These are phyloP conservation scores for Quercus variabilis DNA, from an alignment of 306 rosid species.

Conservation along the genomic window DNA sequence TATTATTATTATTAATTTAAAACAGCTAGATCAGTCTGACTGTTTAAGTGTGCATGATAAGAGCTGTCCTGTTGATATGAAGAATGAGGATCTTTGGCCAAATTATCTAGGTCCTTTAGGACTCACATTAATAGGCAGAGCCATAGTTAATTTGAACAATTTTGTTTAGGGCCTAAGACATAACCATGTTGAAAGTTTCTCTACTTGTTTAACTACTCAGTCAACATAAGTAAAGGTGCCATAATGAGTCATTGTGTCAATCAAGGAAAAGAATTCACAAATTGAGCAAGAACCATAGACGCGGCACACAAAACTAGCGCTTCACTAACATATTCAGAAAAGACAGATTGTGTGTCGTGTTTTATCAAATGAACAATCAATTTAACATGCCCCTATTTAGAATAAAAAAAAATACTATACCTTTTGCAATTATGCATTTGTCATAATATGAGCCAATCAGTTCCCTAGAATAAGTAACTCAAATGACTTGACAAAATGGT, in stretches of 20 bases:
- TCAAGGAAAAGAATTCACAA: no score
- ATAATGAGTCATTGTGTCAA: no score
- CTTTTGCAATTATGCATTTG: not conserved
- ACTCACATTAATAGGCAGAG: not conserved
- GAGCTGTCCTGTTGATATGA: not conserved
- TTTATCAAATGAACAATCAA: not conserved
- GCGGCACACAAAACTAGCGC: not conserved
- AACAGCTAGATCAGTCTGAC: not conserved
- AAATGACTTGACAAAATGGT: not conserved
- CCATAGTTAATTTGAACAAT: not conserved
- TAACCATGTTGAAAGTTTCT: no score
- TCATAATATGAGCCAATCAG: not conserved
- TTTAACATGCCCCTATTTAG: not conserved
- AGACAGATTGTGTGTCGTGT: not conserved
- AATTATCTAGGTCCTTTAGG: not conserved
- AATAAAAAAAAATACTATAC: not conserved
- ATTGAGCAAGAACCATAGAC: not conserved
- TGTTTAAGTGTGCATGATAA: not conserved
- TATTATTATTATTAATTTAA: not conserved
- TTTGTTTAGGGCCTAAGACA: no score
- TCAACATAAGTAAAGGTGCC: no score
- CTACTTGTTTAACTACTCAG: no score
- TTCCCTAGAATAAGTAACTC: no score
- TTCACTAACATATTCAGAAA: not conserved
- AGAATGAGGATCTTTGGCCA: no score